Conservation (phyloP, 257 asterid species). For the Scutellaria minor region DNA sequence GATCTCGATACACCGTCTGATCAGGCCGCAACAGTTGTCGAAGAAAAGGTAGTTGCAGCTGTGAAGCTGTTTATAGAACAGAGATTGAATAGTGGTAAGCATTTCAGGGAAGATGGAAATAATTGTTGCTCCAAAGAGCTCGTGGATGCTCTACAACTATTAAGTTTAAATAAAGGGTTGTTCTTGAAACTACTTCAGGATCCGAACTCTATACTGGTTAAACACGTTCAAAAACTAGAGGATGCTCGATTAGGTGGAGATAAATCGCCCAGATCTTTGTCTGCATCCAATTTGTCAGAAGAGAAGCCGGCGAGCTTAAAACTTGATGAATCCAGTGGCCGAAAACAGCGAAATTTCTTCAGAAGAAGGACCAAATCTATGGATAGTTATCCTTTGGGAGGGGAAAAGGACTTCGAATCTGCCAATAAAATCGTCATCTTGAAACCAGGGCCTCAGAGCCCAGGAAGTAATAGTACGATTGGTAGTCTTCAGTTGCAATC, state of each 20-base stretch:
- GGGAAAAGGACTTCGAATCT: slow-evolving; percentile 51
- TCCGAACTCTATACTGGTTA: slow-evolving; percentile 55
- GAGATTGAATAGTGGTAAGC: slow-evolving; percentile 46
- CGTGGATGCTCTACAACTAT: slow-evolving; percentile 64
- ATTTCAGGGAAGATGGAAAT: slow-evolving; percentile 55
- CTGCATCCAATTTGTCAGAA: slow-evolving; percentile 41
- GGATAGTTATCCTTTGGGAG: slow-evolving; percentile 55
- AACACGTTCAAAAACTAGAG: slow-evolving; percentile 56
- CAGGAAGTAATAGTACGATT: slow-evolving; percentile 36
- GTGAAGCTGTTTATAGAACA: slow-evolving; percentile 65
- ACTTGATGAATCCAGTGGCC: slow-evolving; percentile 52
- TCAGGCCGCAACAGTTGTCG: slow-evolving; percentile 42
- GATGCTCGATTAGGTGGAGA: slow-evolving; percentile 46
- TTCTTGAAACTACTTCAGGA: slow-evolving; percentile 70
- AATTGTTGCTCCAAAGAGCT: slow-evolving; percentile 58
- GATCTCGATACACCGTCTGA: slow-evolving; percentile 43
- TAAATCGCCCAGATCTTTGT: slow-evolving; percentile 38
- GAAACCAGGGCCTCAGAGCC: slow-evolving; percentile 74
- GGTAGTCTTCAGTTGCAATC: slow-evolving; percentile 43
- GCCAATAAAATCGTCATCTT: slow-evolving; percentile 67
- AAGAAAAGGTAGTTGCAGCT: slow-evolving; percentile 69
- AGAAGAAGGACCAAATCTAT: slow-evolving; percentile 81
- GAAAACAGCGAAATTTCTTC: slow-evolving; percentile 60
- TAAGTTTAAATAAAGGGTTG: slow-evolving; percentile 58
- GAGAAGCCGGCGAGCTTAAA: slow-evolving; percentile 46